Evolutionary conservation across 2,329 filamentous ascomycete species (phyloP).

Genomic region (Cercospora nicotianae): DNA sequence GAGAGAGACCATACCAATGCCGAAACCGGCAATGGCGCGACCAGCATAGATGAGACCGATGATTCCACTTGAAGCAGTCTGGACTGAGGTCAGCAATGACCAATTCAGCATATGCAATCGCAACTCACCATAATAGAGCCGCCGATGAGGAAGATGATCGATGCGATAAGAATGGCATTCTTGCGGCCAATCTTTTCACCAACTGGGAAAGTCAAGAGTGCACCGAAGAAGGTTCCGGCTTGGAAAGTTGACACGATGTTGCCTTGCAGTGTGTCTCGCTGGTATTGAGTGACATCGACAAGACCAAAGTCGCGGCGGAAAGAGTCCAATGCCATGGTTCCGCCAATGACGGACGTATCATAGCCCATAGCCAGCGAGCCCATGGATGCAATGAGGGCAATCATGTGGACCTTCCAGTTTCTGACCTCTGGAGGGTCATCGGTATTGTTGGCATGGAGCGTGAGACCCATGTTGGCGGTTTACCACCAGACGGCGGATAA

Average conservation of each 20-base stretch:
- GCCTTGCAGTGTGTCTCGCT: slow-evolving; percentile 45
- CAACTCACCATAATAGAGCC: slow-evolving; percentile 40
- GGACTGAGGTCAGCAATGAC: not conserved
- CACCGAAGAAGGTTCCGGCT: slow-evolving; percentile 43
- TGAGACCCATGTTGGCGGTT: slow-evolving; percentile 17
- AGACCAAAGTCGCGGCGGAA: slow-evolving; percentile 42
- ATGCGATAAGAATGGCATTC: slow-evolving; percentile 50
- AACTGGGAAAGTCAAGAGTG: slow-evolving; percentile 47
- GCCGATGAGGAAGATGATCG: slow-evolving; percentile 46
- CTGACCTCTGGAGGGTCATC: slow-evolving; percentile 63
- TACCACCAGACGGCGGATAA: not conserved
- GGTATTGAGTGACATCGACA: slow-evolving; percentile 37
- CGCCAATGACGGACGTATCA: slow-evolving; percentile 42
- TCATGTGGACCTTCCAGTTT: slow-evolving; percentile 65
- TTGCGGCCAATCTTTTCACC: slow-evolving; percentile 53
- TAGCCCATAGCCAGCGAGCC: slow-evolving; percentile 41
- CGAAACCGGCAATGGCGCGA: slow-evolving; percentile 42
- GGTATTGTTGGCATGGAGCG: slow-evolving; percentile 21
- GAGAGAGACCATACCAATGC: slow-evolving; percentile 42
- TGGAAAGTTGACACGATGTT: slow-evolving; percentile 45
- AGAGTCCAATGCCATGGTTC: slow-evolving; percentile 43
- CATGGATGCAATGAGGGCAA: slow-evolving; percentile 58
- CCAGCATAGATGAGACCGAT: slow-evolving; percentile 42
- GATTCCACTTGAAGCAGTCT: slow-evolving; percentile 39
- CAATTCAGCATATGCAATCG: not conserved